Conservation (phyloP, 345 rosid species). For the Eucalyptus regnans region DNA sequence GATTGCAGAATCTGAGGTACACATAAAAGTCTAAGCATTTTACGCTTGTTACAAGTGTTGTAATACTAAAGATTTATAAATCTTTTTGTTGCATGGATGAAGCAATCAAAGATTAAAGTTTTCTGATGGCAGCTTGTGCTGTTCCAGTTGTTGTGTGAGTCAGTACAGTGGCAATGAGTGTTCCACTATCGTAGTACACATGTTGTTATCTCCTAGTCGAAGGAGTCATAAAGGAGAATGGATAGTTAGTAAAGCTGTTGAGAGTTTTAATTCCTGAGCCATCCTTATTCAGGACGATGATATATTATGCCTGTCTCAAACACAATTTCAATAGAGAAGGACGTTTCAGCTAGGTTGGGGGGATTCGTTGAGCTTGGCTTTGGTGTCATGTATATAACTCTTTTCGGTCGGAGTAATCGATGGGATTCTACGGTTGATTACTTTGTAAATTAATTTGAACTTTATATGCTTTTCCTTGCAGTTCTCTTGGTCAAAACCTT, state of each 20-base stretch:
- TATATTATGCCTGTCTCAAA: background rate
- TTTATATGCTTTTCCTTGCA: background rate
- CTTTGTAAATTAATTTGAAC: background rate
- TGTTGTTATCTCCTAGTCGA: background rate
- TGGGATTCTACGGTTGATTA: too few relatives aligned
- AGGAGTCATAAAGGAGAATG: background rate
- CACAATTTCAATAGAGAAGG: background rate
- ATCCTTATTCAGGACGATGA: background rate
- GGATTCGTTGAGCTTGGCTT: background rate
- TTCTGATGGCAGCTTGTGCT: background rate
- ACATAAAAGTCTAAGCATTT: background rate
- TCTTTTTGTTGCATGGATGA: background rate
- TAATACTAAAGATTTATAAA: background rate
- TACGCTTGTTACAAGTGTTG: background rate
- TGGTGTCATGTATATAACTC: background rate
- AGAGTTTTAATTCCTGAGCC: background rate
- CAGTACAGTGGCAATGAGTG: background rate
- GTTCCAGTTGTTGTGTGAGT: background rate
- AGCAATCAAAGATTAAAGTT: background rate
- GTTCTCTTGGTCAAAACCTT: constrained; percentile 46
- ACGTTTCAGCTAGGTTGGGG: background rate
- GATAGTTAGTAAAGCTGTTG: background rate
- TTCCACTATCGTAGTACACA: background rate
- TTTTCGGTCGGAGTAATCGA: background rate
- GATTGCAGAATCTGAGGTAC: constrained; percentile 67